phyloP scores from a whole-genome alignment of 345 rosid genomes.

The Turritis glabra region DNA sequence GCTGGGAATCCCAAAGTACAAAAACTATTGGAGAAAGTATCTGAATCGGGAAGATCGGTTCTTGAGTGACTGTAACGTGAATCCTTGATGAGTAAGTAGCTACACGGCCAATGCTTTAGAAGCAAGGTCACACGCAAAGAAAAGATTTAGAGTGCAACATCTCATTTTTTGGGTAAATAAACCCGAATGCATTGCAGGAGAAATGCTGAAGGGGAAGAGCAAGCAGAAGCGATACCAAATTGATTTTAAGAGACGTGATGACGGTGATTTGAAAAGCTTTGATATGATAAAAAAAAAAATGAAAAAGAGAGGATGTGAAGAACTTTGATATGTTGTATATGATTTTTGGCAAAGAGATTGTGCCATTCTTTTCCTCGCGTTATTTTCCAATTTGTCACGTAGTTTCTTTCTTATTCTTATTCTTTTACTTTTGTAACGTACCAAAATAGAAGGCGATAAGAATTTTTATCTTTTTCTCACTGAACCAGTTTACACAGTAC shows the following conservation, averaged over 20 bases:
- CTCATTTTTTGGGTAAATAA: conserved; percentile 42
- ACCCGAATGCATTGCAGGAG: conserved; percentile 39
- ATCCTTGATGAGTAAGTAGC: conserved; percentile 46
- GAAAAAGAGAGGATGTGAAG: conserved; percentile 18
- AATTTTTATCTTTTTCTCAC: background rate
- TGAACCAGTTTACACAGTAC: background rate
- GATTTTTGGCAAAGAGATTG: conserved; percentile 38
- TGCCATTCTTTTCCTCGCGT: conserved; percentile 36
- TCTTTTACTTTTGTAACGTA: conserved; percentile 15
- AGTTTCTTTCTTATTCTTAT: background rate
- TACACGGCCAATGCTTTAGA: conserved; percentile 25
- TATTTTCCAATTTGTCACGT: conserved; percentile 25
- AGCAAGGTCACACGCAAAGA: conserved; percentile 28
- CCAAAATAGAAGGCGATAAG: conserved; percentile 13
- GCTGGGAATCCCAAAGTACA: conserved; percentile 80
- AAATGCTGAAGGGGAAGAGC: conserved; percentile 40
- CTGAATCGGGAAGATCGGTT: conserved; percentile 61
- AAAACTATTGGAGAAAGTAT: conserved; percentile 66
- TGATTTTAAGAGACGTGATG: conserved; percentile 29
- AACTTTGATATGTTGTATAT: conserved; percentile 39
- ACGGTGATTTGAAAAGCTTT: conserved; percentile 26
- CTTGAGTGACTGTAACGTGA: conserved; percentile 84
- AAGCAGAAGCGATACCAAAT: conserved; percentile 22
- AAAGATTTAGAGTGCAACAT: conserved; percentile 28
- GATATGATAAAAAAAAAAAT: background rate